These are phyloP conservation scores for Ehretia macrophylla DNA, from an alignment of 257 asterid species.

Conservation along the genomic window DNA sequence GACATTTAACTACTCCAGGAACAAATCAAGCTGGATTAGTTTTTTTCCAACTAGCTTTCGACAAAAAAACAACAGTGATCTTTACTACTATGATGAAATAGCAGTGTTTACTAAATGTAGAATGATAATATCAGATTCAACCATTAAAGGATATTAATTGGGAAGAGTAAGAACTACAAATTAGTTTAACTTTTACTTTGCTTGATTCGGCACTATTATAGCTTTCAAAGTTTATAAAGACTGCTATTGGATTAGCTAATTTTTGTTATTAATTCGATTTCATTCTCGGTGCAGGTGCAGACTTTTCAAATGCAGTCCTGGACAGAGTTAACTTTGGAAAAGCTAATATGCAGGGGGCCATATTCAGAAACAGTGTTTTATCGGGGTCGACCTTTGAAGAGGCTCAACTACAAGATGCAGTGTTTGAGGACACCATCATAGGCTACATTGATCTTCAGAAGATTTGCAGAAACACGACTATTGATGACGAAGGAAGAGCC, in stretches of 20 bases:
- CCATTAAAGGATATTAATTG: no score
- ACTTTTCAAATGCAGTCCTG: slow-evolving; percentile 87
- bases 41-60: no score
- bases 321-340: slow-evolving; percentile 87
- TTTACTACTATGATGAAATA: no score
- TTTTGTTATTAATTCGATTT: background rate
- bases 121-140: no score
- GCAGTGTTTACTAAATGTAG: no score
- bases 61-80: no score
- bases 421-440: slow-evolving; percentile 84
- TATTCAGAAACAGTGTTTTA: slow-evolving; percentile 74
- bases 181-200: no score
- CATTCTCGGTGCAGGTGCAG: slow-evolving; percentile 45
- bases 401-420: slow-evolving; percentile 77
- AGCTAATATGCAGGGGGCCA: slow-evolving; percentile 75
- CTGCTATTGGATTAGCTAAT: background rate
- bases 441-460: slow-evolving; percentile 91
- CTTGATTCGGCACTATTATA: background rate
- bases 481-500: slow-evolving; percentile 59
- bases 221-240: background rate
- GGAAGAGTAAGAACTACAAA: no score
- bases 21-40: no score
- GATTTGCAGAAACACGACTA: slow-evolving; percentile 67
- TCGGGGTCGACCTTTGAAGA: slow-evolving; percentile 82
- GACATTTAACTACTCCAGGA: no score